phyloP scores from a whole-genome alignment of 768 basidiomycete genomes.

The Terana coerulea region DNA sequence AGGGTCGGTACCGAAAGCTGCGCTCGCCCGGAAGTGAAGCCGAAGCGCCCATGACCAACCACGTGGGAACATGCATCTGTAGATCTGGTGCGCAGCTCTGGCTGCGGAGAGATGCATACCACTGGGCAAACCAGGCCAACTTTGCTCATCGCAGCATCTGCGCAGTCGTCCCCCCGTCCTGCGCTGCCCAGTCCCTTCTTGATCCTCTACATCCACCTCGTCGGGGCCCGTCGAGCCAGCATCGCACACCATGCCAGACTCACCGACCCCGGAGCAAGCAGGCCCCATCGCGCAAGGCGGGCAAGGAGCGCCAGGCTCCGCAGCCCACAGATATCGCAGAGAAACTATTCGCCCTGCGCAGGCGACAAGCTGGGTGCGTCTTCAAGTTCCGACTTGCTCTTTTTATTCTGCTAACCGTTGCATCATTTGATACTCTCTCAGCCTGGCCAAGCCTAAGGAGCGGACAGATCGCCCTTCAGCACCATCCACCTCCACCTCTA shows the following conservation, averaged over 20 bases:
- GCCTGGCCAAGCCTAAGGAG: slow-evolving; percentile 43
- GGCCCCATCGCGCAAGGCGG: slow-evolving; percentile 25
- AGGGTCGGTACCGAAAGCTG: slow-evolving; percentile 4
- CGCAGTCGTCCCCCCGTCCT: slow-evolving; percentile 6
- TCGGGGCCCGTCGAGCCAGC: slow-evolving; percentile 46
- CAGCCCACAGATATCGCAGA: slow-evolving; percentile 53
- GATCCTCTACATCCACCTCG: slow-evolving; percentile 96
- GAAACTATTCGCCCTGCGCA: slow-evolving; percentile 62
- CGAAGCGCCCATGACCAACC: neutral
- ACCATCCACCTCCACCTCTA: slow-evolving; percentile 24
- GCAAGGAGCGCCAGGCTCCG: slow-evolving; percentile 32
- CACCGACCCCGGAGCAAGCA: slow-evolving; percentile 14
- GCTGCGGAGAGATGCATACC: slow-evolving; percentile 11
- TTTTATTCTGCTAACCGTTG: slow-evolving; percentile 3
- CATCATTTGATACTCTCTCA: slow-evolving; percentile 28
- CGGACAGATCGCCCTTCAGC: slow-evolving; percentile 40
- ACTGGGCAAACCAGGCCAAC: slow-evolving; percentile 7
- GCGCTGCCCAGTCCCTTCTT: slow-evolving; percentile 34
- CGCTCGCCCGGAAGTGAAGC: slow-evolving; percentile 2
- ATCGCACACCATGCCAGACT: slow-evolving; percentile 20
- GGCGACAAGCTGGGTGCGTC: slow-evolving; percentile 57
- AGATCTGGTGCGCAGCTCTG: slow-evolving; percentile 16
- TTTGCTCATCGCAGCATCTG: slow-evolving; percentile 14
- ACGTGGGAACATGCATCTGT: slow-evolving; percentile 11
- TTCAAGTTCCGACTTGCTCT: slow-evolving; percentile 2